Evolutionary conservation across 306 rosid genomes (phyloP).

Genomic region (Quercus variabilis): DNA sequence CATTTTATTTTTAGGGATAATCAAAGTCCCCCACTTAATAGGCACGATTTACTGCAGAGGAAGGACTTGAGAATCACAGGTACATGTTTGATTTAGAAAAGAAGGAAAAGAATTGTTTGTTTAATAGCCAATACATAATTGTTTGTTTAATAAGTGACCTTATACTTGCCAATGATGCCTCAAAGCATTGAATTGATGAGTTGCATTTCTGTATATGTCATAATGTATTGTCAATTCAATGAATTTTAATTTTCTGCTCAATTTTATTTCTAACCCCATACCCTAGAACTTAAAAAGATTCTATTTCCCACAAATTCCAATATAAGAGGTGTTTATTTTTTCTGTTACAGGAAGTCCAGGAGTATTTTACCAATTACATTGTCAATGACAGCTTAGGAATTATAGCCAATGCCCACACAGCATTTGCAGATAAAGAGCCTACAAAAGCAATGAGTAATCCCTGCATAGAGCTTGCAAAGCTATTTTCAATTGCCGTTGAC

Average conservation of each 20-base stretch:
- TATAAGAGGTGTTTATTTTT: background rate
- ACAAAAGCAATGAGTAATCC: constrained; percentile 50
- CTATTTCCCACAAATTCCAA: background rate
- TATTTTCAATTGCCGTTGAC: constrained; percentile 73
- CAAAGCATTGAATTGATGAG: background rate
- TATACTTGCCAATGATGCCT: background rate
- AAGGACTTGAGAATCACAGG: background rate
- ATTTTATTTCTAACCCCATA: background rate
- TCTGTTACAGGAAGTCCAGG: constrained; percentile 64
- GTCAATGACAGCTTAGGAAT: constrained; percentile 72
- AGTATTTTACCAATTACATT: constrained; percentile 57
- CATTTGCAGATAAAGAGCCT: constrained; percentile 57
- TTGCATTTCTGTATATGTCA: background rate
- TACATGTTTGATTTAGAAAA: background rate
- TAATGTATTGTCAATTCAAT: background rate
- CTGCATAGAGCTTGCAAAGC: constrained; percentile 64
- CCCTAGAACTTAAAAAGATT: background rate
- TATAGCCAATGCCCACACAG: constrained; percentile 77
- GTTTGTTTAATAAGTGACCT: background rate
- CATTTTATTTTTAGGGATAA: too few relatives aligned
- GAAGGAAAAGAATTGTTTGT: background rate
- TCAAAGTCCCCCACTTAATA: too few relatives aligned
- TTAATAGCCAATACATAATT: background rate
- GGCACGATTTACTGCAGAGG: too few relatives aligned
- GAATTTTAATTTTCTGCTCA: background rate